Base-by-base conservation (phyloP, 805 yeast genomes). In the Hanseniaspora singularis region DNA sequence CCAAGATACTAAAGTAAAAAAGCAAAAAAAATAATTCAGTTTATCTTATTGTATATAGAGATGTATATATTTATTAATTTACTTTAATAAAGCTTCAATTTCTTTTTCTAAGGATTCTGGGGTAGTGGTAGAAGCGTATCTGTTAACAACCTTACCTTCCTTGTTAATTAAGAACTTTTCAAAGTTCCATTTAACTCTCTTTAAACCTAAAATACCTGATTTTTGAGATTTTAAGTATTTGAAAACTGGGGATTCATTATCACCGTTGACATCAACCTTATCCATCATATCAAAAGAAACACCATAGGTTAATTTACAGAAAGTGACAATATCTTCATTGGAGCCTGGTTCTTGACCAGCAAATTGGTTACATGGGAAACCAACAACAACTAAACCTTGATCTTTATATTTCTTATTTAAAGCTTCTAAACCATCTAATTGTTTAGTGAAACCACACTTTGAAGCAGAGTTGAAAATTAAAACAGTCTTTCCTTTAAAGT, bases 341-440 rank as follows among this genome's bases (percentile, higher is more conserved):
- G 71, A 59, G 18, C 81, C 81, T 39, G 67, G 94, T 78, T 70
- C 94, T 81, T 73, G 94, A 73, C 60, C 73, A 32, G 83, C 92
- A 58, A 86, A 86, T 64, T 87, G 95, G 65, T 84, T 83, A 65
- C 95, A 82, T 46, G 96, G 96, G 74, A 87, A 85, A 1, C 86
- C 95, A 34, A 86, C 52, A 45, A 86, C 71, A 46, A 66, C 79
- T 31, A 86, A 66, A 6, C 87, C 94, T 53, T 74, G 57, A 49
- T 73, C 77, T 45, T 71, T 65, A 66, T 80, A 82, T 59, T 79
- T 77, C 51, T 78, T 65, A 67, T 84, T 74, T 15, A 87, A 62
- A 36, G 63, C 69, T 66, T 86, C 88, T 30, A 86, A 67, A 51
- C 80, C 92, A 43, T 70, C 65, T 64, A 81, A 84, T 64, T 84